Percentiles rank a stretch among this genome's conserved stretches.
Evolutionary conservation across 2,329 filamentous ascomycete genomes (phyloP).

Genomic region (Esteya vermicola): DNA sequence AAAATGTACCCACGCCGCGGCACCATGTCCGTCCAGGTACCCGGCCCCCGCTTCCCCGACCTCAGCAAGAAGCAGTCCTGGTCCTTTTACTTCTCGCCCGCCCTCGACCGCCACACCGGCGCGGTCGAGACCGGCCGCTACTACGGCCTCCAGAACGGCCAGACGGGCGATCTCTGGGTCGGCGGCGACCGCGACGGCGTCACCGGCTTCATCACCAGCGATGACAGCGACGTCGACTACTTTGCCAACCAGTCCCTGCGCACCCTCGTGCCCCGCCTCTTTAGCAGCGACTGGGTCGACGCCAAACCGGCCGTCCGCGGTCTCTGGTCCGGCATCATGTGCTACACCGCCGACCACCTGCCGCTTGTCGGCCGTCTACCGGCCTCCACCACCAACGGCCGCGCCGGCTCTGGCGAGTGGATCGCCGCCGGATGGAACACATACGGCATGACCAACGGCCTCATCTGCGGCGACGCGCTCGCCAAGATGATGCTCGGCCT

Average conservation of each 20-base stretch:
- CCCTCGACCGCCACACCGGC: background rate
- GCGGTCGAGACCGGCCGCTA: constrained; percentile 3
- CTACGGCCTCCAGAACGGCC: constrained; percentile 7
- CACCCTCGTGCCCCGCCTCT: background rate
- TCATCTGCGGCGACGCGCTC: constrained; percentile 8
- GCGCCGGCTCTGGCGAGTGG: constrained; percentile 7
- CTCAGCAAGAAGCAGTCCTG: constrained; percentile 8
- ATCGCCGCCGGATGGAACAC: constrained; percentile 11
- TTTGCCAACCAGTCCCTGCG: background rate
- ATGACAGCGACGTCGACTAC: constrained; percentile 2
- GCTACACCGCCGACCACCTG: constrained; percentile 5
- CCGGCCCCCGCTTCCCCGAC: constrained; percentile 12
- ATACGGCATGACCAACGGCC: constrained; percentile 13
- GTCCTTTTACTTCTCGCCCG: constrained; percentile 1
- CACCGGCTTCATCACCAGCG: constrained; percentile 3
- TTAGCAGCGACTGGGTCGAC: background rate
- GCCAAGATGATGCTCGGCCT: constrained; percentile 1
- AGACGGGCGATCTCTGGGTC: constrained; percentile 6
- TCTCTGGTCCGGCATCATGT: constrained; percentile 7
- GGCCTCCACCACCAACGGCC: background rate
- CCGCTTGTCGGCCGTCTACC: constrained; percentile 6
- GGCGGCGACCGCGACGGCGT: constrained; percentile 6
- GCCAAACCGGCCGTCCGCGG: background rate
- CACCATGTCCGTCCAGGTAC: constrained; percentile 26
- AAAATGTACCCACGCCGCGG: constrained; percentile 23